phyloP scores from a whole-genome alignment of 495 filamentous ascomycete genomes.

The Podospora pseudopauciseta region DNA sequence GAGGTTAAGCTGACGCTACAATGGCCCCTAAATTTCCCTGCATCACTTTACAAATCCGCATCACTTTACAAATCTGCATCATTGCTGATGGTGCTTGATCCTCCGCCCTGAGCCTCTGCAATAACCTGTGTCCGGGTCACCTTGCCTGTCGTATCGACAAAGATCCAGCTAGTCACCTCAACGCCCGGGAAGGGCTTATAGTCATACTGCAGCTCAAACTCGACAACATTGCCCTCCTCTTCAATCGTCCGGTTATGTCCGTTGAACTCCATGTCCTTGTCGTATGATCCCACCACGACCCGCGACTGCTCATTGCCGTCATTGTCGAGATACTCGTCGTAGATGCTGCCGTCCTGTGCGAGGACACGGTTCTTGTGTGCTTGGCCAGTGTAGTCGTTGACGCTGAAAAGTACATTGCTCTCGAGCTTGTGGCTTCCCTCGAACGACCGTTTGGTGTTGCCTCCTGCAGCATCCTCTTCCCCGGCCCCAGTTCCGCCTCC shows the following conservation, averaged over 20 bases:
- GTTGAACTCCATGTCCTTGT: conserved; percentile 50
- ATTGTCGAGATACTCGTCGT: conserved; percentile 53
- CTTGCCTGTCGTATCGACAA: conserved; percentile 41
- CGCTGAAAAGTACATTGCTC: conserved; percentile 46
- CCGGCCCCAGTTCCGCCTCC: background rate
- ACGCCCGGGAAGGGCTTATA: conserved; percentile 53
- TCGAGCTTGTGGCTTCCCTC: conserved; percentile 18
- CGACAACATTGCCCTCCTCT: conserved; percentile 41
- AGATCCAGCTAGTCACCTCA: conserved; percentile 45
- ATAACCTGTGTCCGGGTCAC: conserved; percentile 50
- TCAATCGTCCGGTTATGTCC: conserved; percentile 48
- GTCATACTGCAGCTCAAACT: conserved; percentile 48
- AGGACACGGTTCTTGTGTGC: conserved; percentile 55
- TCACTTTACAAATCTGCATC: conserved; percentile 23
- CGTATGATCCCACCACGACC: conserved; percentile 45
- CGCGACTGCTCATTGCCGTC: conserved; percentile 41
- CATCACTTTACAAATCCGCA: conserved; percentile 12
- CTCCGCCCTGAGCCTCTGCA: conserved; percentile 49
- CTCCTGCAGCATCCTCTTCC: background rate
- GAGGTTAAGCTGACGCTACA: background rate
- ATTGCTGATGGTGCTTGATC: conserved; percentile 46
- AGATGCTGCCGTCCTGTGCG: conserved; percentile 51
- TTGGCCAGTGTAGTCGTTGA: conserved; percentile 54
- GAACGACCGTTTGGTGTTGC: conserved; percentile 21
- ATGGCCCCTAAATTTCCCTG: background rate